Evolutionary conservation across 768 basidiomycete species (phyloP), one percentile per base, ranked within the genome.

Genomic region (Lactifluus subvellereus): DNA sequence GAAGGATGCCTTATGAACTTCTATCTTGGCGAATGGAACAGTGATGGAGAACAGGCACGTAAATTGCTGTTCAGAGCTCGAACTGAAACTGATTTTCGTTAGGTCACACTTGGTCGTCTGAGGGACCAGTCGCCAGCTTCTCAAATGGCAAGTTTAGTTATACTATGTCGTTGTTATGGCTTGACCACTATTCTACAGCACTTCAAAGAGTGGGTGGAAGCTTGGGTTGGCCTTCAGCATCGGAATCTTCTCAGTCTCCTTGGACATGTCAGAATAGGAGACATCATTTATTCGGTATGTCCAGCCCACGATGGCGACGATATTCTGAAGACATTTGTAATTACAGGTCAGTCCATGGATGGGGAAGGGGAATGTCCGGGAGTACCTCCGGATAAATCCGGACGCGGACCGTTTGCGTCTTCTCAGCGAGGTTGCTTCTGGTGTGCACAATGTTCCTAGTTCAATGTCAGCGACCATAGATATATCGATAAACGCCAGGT

Each of bases 321-420:
- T 54, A 5, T 14, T n/a, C 30, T 59, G 20, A 59, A 30, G 20
- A 30, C 13, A 2, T 18, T 42, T 59, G 8, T 18, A 53, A 14
- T 58, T 55, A 32, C 56, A 80, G 77, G 79, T 81, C 58, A 77
- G 76, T 45, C 78, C 80, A 5, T 79, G 76, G 76, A 78, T 80
- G 76, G 72, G 75, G 27, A 74, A 80, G 59, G 76, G 78, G 11
- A 77, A 77, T 20, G 73, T 74, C 2, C 66, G 77, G 18, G 62
- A 66, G 0, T 80, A 78, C 67, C 60, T 79, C 16, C 69, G 70
- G 30, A 66, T 62, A 45, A 62, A 71, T 62, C 72, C 75, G 1
- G 60, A 70, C 14, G 74, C 63, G 6, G 75, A 79, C 54, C 74
- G 77, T 6, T 49, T 78, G 60, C 73, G 71, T 48, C 64, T 81